Conservation (phyloP, 495 filamentous ascomycete species). For the Baudoinia panamericana region DNA sequence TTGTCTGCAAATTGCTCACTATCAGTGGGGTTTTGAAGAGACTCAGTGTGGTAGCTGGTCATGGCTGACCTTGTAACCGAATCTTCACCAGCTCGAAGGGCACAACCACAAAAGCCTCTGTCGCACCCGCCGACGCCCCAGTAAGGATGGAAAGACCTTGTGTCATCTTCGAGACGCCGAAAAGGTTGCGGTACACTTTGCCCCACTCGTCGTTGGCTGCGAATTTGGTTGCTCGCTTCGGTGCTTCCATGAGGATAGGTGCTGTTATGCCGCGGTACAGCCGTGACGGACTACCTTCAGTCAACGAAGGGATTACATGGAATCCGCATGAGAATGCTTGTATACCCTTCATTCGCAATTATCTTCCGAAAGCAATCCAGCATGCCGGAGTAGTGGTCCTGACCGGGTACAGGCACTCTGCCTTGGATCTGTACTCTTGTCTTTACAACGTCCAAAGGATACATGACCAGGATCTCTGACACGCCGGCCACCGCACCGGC, state of each 20-base stretch:
- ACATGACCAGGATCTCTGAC: slow-evolving; percentile 63
- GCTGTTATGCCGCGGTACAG: slow-evolving; percentile 92
- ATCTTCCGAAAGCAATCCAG: slow-evolving; percentile 96
- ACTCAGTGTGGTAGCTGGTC: neutral
- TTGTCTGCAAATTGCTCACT: neutral
- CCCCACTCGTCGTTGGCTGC: slow-evolving; percentile 98
- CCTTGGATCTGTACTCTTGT: slow-evolving; percentile 87
- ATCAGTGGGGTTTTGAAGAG: neutral
- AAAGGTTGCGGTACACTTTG: slow-evolving; percentile 69
- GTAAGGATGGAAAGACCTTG: slow-evolving; percentile 82
- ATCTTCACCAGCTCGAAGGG: slow-evolving; percentile 96
- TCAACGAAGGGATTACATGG: slow-evolving; percentile 4
- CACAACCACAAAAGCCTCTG: slow-evolving; percentile 89
- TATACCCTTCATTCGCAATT: slow-evolving; percentile 80
- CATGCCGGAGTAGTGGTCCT: slow-evolving; percentile 87
- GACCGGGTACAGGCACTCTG: slow-evolving; percentile 51
- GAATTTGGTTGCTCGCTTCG: slow-evolving; percentile 97
- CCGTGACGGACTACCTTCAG: slow-evolving; percentile 52
- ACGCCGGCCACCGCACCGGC: slow-evolving; percentile 84
- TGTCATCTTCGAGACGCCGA: slow-evolving; percentile 74
- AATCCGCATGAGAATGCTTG: no score
- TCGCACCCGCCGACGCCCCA: slow-evolving; percentile 86
- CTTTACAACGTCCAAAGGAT: slow-evolving; percentile 96
- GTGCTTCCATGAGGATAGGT: slow-evolving; percentile 96
- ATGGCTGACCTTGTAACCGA: slow-evolving; percentile 50